Conservation (phyloP, 2,329 filamentous ascomycete species). For the Tympanopsis confertula region DNA sequence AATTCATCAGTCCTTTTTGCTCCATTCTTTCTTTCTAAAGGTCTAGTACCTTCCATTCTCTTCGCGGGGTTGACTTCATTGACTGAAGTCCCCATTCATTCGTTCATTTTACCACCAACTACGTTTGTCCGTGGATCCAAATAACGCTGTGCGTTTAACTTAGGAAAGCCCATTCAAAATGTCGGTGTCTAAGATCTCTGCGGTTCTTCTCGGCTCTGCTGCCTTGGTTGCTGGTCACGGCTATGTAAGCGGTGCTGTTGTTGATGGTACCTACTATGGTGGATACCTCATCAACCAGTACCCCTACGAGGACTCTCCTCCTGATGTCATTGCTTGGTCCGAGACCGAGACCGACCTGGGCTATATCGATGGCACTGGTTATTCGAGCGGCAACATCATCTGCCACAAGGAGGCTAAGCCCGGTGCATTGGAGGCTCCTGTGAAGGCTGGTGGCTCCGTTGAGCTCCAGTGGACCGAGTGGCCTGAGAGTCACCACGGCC, state of each 20-base stretch:
- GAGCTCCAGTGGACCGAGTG: conserved; percentile 52
- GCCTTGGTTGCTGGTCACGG: conserved; percentile 31
- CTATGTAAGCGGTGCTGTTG: conserved; percentile 26
- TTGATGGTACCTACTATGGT: conserved; percentile 30
- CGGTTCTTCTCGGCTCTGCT: conserved; percentile 12
- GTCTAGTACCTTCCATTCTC: neutral
- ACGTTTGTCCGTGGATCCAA: neutral
- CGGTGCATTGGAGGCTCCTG: conserved; percentile 36
- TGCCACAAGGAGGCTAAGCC: conserved; percentile 46
- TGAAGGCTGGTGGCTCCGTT: conserved; percentile 47
- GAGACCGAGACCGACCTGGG: conserved; percentile 36
- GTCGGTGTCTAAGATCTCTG: conserved; percentile 1
- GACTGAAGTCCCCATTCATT: conserved; percentile 1
- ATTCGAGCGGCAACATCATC: conserved; percentile 39
- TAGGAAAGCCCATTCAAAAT: neutral
- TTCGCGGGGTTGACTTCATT: neutral
- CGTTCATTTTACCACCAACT: neutral
- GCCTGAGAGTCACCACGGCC: conserved; percentile 43
- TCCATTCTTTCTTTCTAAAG: neutral
- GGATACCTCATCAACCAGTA: conserved; percentile 25
- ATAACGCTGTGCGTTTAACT: conserved; percentile 1
- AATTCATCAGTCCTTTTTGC: neutral
- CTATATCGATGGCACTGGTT: conserved; percentile 34
- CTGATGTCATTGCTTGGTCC: conserved; percentile 39
- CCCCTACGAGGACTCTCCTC: conserved; percentile 19